Conservation (phyloP, 192 early-diverging fungal genomes). For the Coemansia erecta region DNA sequence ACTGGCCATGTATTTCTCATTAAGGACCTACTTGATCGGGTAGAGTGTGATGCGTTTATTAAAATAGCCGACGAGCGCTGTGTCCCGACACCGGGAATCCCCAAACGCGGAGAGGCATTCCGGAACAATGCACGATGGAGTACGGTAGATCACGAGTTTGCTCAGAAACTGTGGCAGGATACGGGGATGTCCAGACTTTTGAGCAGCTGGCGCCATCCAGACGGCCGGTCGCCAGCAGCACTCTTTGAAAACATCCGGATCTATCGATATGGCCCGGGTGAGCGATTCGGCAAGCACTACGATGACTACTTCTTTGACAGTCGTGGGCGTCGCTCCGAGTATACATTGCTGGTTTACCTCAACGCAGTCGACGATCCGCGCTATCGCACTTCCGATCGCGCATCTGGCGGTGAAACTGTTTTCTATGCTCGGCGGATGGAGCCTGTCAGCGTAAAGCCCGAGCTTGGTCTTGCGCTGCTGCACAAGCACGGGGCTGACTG, state of each 20-base stretch:
- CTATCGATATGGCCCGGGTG: conserved; percentile 61
- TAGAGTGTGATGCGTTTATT: conserved; percentile 47
- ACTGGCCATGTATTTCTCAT: conserved; percentile 41
- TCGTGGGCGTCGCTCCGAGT: conserved; percentile 55
- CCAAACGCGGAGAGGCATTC: conserved; percentile 59
- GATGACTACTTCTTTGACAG: conserved; percentile 58
- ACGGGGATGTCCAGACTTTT: conserved; percentile 39
- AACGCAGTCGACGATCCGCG: conserved; percentile 50
- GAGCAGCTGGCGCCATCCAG: conserved; percentile 36
- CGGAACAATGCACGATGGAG: conserved; percentile 61
- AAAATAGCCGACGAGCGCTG: conserved; percentile 35
- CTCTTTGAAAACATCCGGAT: conserved; percentile 59
- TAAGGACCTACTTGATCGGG: conserved; percentile 15
- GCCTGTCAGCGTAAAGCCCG: conserved; percentile 56
- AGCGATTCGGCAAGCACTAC: conserved; percentile 62
- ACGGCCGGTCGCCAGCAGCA: conserved; percentile 45
- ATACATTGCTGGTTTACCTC: conserved; percentile 59
- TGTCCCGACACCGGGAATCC: conserved; percentile 32
- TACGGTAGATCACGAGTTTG: conserved; percentile 46
- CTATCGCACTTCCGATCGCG: conserved; percentile 16
- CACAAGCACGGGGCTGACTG: conserved; percentile 65
- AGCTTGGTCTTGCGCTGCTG: conserved; percentile 56
- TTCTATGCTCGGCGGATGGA: conserved; percentile 55
- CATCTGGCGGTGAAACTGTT: conserved; percentile 46
- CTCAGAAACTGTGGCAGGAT: conserved; percentile 52